phyloP scores from a whole-genome alignment of 352 stramenopile genomes.

The Lagenidium giganteum region DNA sequence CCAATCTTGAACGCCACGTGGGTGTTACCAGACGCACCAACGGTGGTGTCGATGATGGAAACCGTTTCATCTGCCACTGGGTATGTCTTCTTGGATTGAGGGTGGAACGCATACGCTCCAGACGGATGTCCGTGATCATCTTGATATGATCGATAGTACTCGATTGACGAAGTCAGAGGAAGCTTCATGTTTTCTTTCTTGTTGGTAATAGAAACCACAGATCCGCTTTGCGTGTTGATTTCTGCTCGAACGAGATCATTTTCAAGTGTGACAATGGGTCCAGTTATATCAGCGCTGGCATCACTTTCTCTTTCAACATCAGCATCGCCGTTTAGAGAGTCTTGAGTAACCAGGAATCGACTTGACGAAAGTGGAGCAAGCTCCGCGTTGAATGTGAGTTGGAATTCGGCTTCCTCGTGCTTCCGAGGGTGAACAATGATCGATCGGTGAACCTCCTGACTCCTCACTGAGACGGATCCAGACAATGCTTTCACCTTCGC shows the following conservation, averaged over 20 bases:
- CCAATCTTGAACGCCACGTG: slow-evolving; percentile 80
- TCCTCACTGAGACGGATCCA: slow-evolving; percentile 26
- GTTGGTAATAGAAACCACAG: slow-evolving; percentile 57
- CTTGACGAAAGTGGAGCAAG: slow-evolving; percentile 44
- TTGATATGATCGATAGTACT: slow-evolving; percentile 69
- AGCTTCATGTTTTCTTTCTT: slow-evolving; percentile 68
- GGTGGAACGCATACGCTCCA: slow-evolving; percentile 97
- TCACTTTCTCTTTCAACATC: not conserved
- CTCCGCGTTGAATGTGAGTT: slow-evolving; percentile 60
- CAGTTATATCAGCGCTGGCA: not conserved
- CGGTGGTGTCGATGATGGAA: slow-evolving; percentile 35
- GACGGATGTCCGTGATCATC: slow-evolving; percentile 67
- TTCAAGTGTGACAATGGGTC: slow-evolving; percentile 40
- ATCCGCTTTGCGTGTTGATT: slow-evolving; percentile 48
- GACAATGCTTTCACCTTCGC: slow-evolving; percentile 33
- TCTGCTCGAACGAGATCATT: slow-evolving; percentile 52
- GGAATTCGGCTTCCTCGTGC: slow-evolving; percentile 47
- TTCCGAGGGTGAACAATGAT: slow-evolving; percentile 47
- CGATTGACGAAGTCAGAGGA: slow-evolving; percentile 34
- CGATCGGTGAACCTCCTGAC: slow-evolving; percentile 43
- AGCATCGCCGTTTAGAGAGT: slow-evolving; percentile 2
- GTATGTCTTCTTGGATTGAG: slow-evolving; percentile 71
- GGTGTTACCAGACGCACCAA: slow-evolving; percentile 26
- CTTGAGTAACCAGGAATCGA: slow-evolving; percentile 51
- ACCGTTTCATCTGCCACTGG: slow-evolving; percentile 22